These are phyloP conservation scores for Wickerhamiella australiensis DNA, from an alignment of 805 yeast genomes.

Conservation along the genomic window DNA sequence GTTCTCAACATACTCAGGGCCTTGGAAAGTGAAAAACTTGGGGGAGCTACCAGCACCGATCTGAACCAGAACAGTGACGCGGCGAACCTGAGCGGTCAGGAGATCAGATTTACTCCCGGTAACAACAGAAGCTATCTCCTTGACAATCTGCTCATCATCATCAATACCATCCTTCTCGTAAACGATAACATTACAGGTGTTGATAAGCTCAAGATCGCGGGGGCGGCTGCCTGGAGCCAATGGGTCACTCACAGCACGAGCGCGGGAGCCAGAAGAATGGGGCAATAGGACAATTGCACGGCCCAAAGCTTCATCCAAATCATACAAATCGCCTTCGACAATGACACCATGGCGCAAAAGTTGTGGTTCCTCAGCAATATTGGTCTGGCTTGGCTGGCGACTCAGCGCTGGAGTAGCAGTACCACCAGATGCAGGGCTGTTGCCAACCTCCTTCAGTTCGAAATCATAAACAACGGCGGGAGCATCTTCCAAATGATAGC, in stretches of 20 bases:
- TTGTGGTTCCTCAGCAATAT: slow-evolving; percentile 36
- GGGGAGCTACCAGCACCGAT: slow-evolving; percentile 79
- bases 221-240: slow-evolving; percentile 18
- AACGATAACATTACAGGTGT: slow-evolving; percentile 74
- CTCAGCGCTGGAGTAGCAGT: slow-evolving; percentile 14
- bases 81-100: slow-evolving; percentile 63
- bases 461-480: slow-evolving; percentile 69
- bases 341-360: slow-evolving; percentile 38
- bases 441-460: slow-evolving; percentile 22
- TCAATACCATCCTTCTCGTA: slow-evolving; percentile 38
- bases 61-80: slow-evolving; percentile 85
- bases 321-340: slow-evolving; percentile 53
- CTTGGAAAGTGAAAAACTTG: slow-evolving; percentile 88
- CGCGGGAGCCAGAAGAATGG: slow-evolving; percentile 30
- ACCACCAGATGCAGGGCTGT: slow-evolving; percentile 34
- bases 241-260: slow-evolving; percentile 32
- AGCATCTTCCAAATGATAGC: slow-evolving; percentile 40
- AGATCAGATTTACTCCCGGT: slow-evolving; percentile 61
- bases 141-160: slow-evolving; percentile 55
- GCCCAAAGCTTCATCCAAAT: slow-evolving; percentile 67
- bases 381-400: slow-evolving; percentile 40
- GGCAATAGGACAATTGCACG: slow-evolving; percentile 67
- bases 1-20: slow-evolving; percentile 76
- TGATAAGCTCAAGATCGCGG: slow-evolving; percentile 35
- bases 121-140: slow-evolving; percentile 50